A percentile compares a stretch with the other conserved stretches of the same genome.
Evolutionary conservation across 306 rosid species (phyloP).

Genomic region (Trichosanthes truncata): DNA sequence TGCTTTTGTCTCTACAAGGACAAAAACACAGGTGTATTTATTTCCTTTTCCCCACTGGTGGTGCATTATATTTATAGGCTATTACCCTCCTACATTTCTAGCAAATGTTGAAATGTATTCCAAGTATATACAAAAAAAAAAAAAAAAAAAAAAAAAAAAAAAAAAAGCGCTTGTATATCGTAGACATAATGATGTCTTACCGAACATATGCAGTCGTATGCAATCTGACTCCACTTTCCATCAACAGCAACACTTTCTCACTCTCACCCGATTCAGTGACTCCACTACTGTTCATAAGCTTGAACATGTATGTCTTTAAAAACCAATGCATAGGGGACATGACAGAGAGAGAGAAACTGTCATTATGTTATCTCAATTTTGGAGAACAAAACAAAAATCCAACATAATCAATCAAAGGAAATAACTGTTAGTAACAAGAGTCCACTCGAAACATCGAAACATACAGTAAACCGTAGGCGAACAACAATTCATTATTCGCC

Average conservation of each 20-base stretch:
- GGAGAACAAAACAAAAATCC: background rate
- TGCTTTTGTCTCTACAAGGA: constrained; percentile 64
- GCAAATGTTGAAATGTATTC: background rate
- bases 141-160: no score
- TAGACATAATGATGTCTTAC: constrained; percentile 19
- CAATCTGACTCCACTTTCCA: constrained; percentile 93
- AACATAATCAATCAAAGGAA: background rate
- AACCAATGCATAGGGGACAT: background rate
- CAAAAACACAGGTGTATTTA: background rate
- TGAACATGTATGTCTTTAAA: constrained; percentile 77
- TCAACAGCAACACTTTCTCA: constrained; percentile 76
- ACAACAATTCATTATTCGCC: background rate
- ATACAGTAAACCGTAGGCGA: background rate
- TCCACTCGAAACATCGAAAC: background rate
- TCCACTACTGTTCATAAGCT: constrained; percentile 93
- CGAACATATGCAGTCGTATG: constrained; percentile 83
- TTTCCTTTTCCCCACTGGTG: background rate
- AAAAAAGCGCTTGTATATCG: background rate
- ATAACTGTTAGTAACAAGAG: background rate
- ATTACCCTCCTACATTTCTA: background rate
- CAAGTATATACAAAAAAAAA: no score
- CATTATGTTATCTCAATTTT: background rate
- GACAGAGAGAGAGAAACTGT: background rate
- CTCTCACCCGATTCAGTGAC: constrained; percentile 92
- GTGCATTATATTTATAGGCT: background rate